phyloP scores from a whole-genome alignment of 1,284 basidiomycete genomes.

The Lentinus polychrous region DNA sequence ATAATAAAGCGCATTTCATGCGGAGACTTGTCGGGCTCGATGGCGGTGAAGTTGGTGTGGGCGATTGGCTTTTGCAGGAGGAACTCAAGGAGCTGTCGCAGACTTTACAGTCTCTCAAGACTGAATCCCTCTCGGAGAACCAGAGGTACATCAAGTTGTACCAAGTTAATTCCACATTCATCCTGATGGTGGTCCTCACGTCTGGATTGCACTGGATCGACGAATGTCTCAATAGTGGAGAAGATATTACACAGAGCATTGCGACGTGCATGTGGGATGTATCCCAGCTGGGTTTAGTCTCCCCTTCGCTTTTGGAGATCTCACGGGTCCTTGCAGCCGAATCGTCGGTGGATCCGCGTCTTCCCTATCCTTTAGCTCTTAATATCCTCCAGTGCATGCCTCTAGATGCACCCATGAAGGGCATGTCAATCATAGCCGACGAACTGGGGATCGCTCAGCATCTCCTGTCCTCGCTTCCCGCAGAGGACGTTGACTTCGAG shows the following conservation, averaged over 20 bases:
- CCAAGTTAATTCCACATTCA: slow-evolving; percentile 35
- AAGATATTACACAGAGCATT: slow-evolving; percentile 17
- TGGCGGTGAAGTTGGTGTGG: slow-evolving; percentile 47
- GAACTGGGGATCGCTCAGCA: slow-evolving; percentile 21
- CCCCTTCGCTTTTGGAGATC: slow-evolving; percentile 22
- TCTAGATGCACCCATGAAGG: slow-evolving; percentile 13
- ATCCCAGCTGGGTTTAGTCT: slow-evolving; percentile 18
- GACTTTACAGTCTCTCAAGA: slow-evolving; percentile 31
- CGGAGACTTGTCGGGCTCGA: slow-evolving; percentile 52
- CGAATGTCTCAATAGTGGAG: slow-evolving; percentile 15
- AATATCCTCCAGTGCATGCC: slow-evolving; percentile 31
- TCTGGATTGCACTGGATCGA: slow-evolving; percentile 32
- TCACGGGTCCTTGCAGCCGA: slow-evolving; percentile 20
- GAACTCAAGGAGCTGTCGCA: slow-evolving; percentile 43
- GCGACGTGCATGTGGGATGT: slow-evolving; percentile 15
- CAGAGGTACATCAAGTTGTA: slow-evolving; percentile 25
- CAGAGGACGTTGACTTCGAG: slow-evolving; percentile 25
- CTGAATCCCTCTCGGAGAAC: slow-evolving; percentile 22
- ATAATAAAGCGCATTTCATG: slow-evolving; percentile 48
- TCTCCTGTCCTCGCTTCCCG: slow-evolving; percentile 25
- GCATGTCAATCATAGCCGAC: slow-evolving; percentile 17
- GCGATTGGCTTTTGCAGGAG: slow-evolving; percentile 63
- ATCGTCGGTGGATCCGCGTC: slow-evolving; percentile 28
- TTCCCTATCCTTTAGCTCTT: slow-evolving; percentile 40
- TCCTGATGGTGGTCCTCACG: slow-evolving; percentile 33